Percentiles rank a stretch among this genome's conserved stretches.
phyloP scores from a whole-genome alignment of 2,329 filamentous ascomycete species.

The Celoporthe dispersa region DNA sequence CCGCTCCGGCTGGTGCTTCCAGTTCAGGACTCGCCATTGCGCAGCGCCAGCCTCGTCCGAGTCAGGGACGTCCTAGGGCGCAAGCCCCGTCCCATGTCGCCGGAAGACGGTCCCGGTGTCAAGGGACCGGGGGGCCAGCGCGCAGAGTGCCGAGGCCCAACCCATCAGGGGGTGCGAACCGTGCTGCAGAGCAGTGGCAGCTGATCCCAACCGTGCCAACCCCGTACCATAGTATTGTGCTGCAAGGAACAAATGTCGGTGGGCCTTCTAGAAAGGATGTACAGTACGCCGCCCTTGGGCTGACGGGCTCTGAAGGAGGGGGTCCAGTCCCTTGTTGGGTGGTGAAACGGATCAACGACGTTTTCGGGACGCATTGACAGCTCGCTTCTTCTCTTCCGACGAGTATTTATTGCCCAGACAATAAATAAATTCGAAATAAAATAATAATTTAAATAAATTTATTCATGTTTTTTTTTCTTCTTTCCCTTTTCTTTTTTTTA shows the following conservation, averaged over 20 bases:
- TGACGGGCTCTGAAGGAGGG: neutral
- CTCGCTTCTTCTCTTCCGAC: neutral
- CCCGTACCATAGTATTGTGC: neutral
- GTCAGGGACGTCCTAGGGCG: constrained; percentile 17
- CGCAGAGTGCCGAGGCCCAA: constrained; percentile 3
- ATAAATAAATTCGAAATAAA: neutral
- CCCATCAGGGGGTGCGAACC: neutral
- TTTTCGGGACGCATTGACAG: neutral
- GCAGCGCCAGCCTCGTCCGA: constrained; percentile 13
- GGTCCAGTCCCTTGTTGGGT: neutral
- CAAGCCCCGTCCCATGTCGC: constrained; percentile 20
- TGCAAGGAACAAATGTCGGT: neutral
- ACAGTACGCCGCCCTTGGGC: neutral
- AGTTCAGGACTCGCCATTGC: constrained; percentile 10
- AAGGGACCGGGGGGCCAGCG: constrained; percentile 11
- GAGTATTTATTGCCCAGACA: neutral
- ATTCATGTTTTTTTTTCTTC: neutral
- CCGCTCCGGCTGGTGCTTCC: constrained; percentile 17
- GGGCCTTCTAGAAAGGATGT: constrained; percentile 5
- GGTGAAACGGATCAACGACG: constrained; percentile 1
- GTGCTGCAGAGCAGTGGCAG: neutral
- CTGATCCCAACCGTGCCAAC: neutral
- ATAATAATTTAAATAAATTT: neutral
- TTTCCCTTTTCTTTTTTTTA: neutral
- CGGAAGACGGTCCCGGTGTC: constrained; percentile 24